These are phyloP conservation scores for Penicillium egyptiacum DNA, from an alignment of 495 filamentous ascomycete species.

Conservation along the genomic window DNA sequence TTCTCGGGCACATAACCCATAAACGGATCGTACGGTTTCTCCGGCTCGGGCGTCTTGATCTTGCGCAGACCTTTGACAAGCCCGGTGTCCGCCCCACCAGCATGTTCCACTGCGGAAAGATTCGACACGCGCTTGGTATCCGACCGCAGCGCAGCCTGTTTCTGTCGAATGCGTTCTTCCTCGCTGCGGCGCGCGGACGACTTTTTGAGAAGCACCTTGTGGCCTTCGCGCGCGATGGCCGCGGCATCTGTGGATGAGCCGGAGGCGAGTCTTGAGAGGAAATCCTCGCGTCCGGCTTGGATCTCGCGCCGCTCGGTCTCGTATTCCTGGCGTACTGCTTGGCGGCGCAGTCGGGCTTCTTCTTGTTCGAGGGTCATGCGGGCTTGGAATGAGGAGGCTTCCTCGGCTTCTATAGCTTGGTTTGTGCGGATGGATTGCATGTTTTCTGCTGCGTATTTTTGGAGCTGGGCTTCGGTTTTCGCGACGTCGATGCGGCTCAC, in stretches of 20 bases:
- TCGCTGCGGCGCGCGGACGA: constrained; percentile 53
- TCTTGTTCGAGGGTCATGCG: constrained; percentile 72
- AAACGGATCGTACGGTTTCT: constrained; percentile 86
- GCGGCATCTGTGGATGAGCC: constrained; percentile 50
- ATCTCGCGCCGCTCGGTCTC: constrained; percentile 65
- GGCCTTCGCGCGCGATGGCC: constrained; percentile 51
- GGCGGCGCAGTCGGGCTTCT: constrained; percentile 52
- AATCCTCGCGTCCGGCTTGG: constrained; percentile 59
- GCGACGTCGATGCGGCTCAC: constrained; percentile 68
- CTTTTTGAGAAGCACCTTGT: constrained; percentile 71
- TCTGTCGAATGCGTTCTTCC: constrained; percentile 49
- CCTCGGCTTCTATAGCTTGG: constrained; percentile 51
- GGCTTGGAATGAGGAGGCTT: constrained; percentile 54
- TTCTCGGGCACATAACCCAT: constrained; percentile 64
- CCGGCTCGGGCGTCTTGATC: constrained; percentile 55
- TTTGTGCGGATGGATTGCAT: constrained; percentile 57
- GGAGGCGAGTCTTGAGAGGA: constrained; percentile 51
- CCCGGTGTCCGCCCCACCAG: constrained; percentile 35
- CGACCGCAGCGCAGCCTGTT: constrained; percentile 44
- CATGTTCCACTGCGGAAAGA: constrained; percentile 26
- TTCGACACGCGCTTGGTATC: constrained; percentile 33
- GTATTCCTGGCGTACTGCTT: constrained; percentile 56
- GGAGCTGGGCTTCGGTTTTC: constrained; percentile 67
- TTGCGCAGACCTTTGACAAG: constrained; percentile 77
- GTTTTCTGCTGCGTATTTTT: constrained; percentile 67